Evolutionary conservation across 106 monocot genomes (phyloP).

Genomic region (Allium cepa): DNA sequence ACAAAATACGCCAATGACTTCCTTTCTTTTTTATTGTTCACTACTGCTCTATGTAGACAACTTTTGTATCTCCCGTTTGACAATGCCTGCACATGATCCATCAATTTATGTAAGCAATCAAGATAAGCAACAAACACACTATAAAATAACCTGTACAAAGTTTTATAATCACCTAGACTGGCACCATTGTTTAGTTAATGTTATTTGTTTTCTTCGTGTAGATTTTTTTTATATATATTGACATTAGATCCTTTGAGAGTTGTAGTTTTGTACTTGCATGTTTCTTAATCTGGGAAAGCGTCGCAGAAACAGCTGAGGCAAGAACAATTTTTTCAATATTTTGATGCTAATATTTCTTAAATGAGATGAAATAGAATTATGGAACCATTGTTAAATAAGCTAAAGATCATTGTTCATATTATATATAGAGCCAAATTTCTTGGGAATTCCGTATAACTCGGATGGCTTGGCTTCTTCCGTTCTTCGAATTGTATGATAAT

Average conservation of each 20-base stretch:
- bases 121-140: too few relatives aligned
- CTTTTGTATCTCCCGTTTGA: constrained; percentile 69
- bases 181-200: not conserved
- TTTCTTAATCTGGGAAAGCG: not conserved
- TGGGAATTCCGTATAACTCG: constrained; percentile 1
- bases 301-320: not conserved
- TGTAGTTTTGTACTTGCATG: constrained; percentile 9
- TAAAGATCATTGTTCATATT: not conserved
- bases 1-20: constrained; percentile 63
- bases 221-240: not conserved
- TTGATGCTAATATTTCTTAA: not conserved
- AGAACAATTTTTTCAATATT: not conserved
- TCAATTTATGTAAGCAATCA: too few relatives aligned
- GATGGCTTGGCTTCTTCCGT: not conserved
- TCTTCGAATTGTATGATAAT: not conserved
- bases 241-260: constrained; percentile 1
- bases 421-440: not conserved
- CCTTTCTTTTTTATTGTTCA: constrained; percentile 42
- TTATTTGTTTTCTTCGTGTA: not conserved
- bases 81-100: constrained; percentile 29
- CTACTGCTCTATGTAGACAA: constrained; percentile 65
- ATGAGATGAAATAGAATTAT: too few relatives aligned
- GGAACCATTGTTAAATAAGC: not conserved
- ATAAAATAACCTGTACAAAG: too few relatives aligned
- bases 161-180: too few relatives aligned